Evolutionary conservation across 805 yeast species (phyloP).

Genomic region (Candida mattraensis): DNA sequence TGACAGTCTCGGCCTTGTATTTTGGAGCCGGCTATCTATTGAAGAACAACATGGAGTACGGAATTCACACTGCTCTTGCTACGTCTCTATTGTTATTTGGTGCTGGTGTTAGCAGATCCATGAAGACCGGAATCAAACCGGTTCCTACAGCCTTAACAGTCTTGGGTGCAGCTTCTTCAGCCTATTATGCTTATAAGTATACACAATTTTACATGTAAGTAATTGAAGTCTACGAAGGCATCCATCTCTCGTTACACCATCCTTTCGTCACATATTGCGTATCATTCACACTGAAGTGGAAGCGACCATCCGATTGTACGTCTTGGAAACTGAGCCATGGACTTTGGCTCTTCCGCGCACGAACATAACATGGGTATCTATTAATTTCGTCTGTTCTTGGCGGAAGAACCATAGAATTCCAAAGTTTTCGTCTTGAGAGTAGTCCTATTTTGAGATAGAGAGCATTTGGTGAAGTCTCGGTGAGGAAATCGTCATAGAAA

Average conservation of each 20-base stretch:
- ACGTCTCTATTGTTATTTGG: constrained; percentile 64
- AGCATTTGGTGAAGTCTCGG: constrained; percentile 1
- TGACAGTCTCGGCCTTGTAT: constrained; percentile 55
- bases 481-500: constrained; percentile 9
- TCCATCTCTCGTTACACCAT: constrained; percentile 45
- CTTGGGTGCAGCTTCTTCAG: constrained; percentile 62
- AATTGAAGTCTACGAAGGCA: constrained; percentile 1
- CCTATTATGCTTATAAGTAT: constrained; percentile 74
- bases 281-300: no score
- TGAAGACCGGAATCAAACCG: constrained; percentile 59
- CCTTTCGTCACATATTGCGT: constrained; percentile 45
- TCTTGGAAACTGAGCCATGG: constrained; percentile 19
- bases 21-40: constrained; percentile 77
- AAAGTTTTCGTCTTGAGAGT: constrained; percentile 46
- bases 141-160: constrained; percentile 67
- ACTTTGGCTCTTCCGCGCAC: no score
- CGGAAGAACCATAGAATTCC: constrained; percentile 51
- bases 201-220: constrained; percentile 55
- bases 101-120: constrained; percentile 67
- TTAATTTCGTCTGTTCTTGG: constrained; percentile 51
- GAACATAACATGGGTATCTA: no score
- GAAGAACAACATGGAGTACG: constrained; percentile 70
- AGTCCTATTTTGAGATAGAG: constrained; percentile 37
- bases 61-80: constrained; percentile 76
- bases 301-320: constrained; percentile 10